These are phyloP conservation scores for Suillus bovinus DNA, from an alignment of 768 basidiomycete species.

Conservation along the genomic window DNA sequence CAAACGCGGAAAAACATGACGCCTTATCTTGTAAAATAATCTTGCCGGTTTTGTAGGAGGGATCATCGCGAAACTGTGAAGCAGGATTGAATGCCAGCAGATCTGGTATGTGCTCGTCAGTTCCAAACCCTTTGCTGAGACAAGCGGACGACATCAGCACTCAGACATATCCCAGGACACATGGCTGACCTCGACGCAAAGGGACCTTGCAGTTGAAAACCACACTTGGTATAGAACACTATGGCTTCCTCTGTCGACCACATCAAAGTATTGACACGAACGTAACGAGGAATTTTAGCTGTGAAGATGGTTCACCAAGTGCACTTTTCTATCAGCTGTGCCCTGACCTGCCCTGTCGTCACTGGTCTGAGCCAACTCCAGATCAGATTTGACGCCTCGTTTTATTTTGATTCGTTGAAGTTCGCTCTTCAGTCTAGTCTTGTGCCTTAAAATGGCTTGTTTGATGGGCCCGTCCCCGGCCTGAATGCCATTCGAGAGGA, in stretches of 20 bases:
- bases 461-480: conserved; percentile 90
- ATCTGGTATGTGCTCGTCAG: conserved; percentile 80
- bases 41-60: conserved; percentile 73
- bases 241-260: conserved; percentile 71
- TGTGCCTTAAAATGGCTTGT: conserved; percentile 83
- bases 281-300: conserved; percentile 82
- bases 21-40: conserved; percentile 97
- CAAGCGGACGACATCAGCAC: conserved; percentile 8
- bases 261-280: conserved; percentile 74
- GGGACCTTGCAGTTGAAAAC: conserved; percentile 54
- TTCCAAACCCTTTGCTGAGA: conserved; percentile 59
- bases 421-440: conserved; percentile 85
- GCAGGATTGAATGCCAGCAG: conserved; percentile 77
- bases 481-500: conserved; percentile 84
- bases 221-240: conserved; percentile 51
- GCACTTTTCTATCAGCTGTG: not conserved
- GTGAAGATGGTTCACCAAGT: conserved; percentile 3
- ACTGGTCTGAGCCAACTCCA: conserved; percentile 60
- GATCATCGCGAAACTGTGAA: conserved; percentile 65
- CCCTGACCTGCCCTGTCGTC: conserved; percentile 65
- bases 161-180: not conserved
- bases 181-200: conserved; percentile 51
- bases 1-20: conserved; percentile 90
- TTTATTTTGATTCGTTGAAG: conserved; percentile 82
- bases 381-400: conserved; percentile 62